Evolutionary conservation across 78 protist species (phyloP), one percentile per base, ranked within the genome.

Genomic region (Pigoraptor vietnamica): DNA sequence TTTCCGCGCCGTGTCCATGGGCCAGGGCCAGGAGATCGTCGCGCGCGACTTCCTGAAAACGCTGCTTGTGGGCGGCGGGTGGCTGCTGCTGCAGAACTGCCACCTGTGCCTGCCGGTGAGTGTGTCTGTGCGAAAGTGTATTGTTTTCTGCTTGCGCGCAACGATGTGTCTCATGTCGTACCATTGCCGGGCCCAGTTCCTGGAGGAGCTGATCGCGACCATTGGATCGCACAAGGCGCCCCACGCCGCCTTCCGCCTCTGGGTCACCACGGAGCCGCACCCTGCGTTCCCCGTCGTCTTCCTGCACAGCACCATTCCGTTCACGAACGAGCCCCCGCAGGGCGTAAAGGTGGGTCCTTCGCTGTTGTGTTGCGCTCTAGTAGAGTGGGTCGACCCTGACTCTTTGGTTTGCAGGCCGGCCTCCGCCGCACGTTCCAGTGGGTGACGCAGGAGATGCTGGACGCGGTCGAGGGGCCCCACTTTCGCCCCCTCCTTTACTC

Each of bases 261-360:
- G 96, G 96, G 92, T 97, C 33, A 96, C 97, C 2, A 93, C 97
- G 83, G 87, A 79, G 91, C 98, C 98, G 23, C 24, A 92, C 24
- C 35, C 82, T 33, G 24, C 23, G 19, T 96, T 97, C 89, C 98
- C 98, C 37, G 98, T 94, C 37, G 40, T 81, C 56, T 97, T 96
- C 39, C 32, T 96, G 92, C 96, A 97, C 86, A 39, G 95, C 91
- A 94, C 96, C 34, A 87, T 96, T 87, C 96, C 95, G 93, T 33
- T 98, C 90, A 95, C 97, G 34, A 93, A 93, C 92, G 99, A 98
- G 93, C 98, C 38, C 90, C 94, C 56, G 97, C 96, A 91, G 96
- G 98, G 24, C 98, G 33, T 97, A 37, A 90, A 91, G 79, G 97
- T 97, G 2, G 97, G 96, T 37, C 81, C 97, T 39, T 32, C 67